Evolutionary conservation across 306 rosid species (phyloP), one percentile per base, ranked within the genome.

Genomic region (apple (Malus domestica)): DNA sequence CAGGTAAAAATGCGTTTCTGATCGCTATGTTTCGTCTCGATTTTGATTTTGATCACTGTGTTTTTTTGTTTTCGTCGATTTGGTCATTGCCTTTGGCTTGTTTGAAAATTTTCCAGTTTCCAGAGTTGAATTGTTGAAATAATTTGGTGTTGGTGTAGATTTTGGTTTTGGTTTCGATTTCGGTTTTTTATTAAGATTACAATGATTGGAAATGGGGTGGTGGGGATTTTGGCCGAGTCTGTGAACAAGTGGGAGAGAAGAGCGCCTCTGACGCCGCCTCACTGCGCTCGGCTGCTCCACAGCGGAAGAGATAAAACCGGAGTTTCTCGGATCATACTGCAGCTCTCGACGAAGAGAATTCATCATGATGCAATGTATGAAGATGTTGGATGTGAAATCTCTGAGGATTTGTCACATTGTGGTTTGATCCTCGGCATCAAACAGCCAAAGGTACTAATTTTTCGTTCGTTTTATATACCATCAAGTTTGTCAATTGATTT

Each of bases 191-290:
- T 23, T 58, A 14, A 2, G 59, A 57, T 33, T 7, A 23, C 44
- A 58, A 95, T 95, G 98, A 85, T 95, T 46, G 98, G 97, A 55
- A 95, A 95, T 75, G 98, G 97, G 64, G 87, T 88, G 42, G 90
- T 92, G 33, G 98, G 98, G 86, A 89, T 95, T 64, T 85, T 95
- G 1, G 86, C 93, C 0, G 98, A 95, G 83, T 71, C 97, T 18
- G 84, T 79, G 65, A 88, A 92, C 68, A 95, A 95, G 82, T 95
- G 98, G 98, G 98, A 95, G 59, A 90, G 98, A 80, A 92, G 98
- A 81, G 91, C 83, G 32, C 97, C 97, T 69, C 77, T 95, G 68
- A 80, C 97, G 14, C 98, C 98, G 23, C 83, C 90, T 63, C 97
- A 95, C 87, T 95, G 98, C 77, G 97, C 97, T 74, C 81, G 92